A percentile compares a stretch with the other conserved stretches of the same genome.
These are phyloP conservation scores for Zoysia japonica DNA, from an alignment of 176 grass and related monocot genomes.

Conservation along the genomic window DNA sequence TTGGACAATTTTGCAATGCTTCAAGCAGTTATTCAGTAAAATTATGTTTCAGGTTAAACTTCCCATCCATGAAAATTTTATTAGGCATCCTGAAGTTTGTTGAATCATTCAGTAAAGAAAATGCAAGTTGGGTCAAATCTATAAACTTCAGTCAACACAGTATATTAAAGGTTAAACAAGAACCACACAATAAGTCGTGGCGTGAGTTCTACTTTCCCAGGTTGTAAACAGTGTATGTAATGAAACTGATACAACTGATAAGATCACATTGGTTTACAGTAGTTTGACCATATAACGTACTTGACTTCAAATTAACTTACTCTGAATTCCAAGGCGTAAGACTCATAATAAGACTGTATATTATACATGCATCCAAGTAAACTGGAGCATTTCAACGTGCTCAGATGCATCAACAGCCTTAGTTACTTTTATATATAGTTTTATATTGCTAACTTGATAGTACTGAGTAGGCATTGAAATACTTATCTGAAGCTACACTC, in stretches of 20 bases:
- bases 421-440: conserved; percentile 16
- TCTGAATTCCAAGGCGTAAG: background rate
- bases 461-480: background rate
- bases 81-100: background rate
- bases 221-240: background rate
- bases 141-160: background rate
- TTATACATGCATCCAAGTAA: conserved; percentile 8
- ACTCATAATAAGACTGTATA: background rate
- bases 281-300: background rate
- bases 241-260: background rate
- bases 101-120: background rate
- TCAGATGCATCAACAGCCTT: background rate
- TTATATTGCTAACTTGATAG: background rate
- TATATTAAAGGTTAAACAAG: conserved; percentile 10
- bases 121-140: too few species aligned
- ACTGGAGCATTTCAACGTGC: background rate
- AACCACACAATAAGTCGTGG: background rate
- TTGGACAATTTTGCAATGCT: background rate
- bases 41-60: background rate
- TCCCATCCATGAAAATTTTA: background rate
- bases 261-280: conserved; percentile 20
- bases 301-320: background rate
- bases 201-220: background rate
- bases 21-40: conserved; percentile 4
- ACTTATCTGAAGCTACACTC: conserved; percentile 22